Evolutionary conservation across 768 basidiomycete genomes (phyloP), one percentile per base, ranked within the genome.

Genomic region (Leccinellum luteum): DNA sequence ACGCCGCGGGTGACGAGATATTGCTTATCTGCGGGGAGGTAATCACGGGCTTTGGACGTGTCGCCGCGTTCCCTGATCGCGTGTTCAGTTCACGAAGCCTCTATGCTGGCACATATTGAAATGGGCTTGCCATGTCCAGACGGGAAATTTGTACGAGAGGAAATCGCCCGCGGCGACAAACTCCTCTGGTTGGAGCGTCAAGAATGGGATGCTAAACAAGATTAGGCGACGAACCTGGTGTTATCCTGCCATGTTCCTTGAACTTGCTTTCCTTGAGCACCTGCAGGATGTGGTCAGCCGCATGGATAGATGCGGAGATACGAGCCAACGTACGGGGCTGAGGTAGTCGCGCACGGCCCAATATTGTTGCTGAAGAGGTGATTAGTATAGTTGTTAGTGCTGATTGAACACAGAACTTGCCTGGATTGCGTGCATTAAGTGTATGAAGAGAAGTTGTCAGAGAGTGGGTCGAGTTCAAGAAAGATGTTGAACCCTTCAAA

Each of bases 161-260:
- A 98, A 98, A 73, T 99, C 97, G 54, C 97, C 97, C 8, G 97
- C 97, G 15, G 92, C 94, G 28, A 98, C 93, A 68, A 97, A 98
- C 74, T 98, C 97, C 85, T 99, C 96, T 91, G 70, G 15, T 51
- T 28, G 34, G 19, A 52, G 52, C 49, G 60, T 67, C 57, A 60
- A 47, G 58, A 48, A 38, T 56, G 19, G 52, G 60, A n/a, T 4
- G 35, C 25, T 4, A n/a, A 21, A 43, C 17, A 21, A 34, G 45
- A 14, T 25, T 31, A 54, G 27, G 27, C 28, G 38, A 73, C 83
- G 60, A 55, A 94, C 92, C 94, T 60, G 94, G 94, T 17, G 91
- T 97, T 64, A 98, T 95, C 54, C 95, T 83, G 7, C 97, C 97
- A 67, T 96, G 92, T 74, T 99, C 97, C 73, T 96, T 98, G 81